Percentiles rank a stretch among this genome's conserved stretches.
Conservation (phyloP, 179 eudicot genomes). For the Beta corolliflora region DNA sequence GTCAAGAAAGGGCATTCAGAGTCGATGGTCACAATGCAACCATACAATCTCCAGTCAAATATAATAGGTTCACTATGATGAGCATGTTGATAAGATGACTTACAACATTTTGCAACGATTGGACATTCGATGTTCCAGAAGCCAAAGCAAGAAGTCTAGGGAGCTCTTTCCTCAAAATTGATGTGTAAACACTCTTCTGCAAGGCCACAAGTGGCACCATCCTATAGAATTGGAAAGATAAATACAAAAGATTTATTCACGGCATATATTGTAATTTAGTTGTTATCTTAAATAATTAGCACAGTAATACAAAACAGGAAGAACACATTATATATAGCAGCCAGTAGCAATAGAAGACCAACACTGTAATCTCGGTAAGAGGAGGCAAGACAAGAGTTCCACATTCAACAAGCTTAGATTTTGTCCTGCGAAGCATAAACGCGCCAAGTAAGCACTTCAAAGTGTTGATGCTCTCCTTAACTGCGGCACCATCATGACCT, state of each 20-base stretch:
- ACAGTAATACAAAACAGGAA: constrained; percentile 9
- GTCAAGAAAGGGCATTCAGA: not conserved
- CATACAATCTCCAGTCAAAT: not conserved
- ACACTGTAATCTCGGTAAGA: constrained; percentile 92
- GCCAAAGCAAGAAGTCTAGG: constrained; percentile 81
- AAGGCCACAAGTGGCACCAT: constrained; percentile 82
- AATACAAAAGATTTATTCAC: not conserved
- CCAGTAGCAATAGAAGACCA: constrained; percentile 32
- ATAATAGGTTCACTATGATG: not conserved
- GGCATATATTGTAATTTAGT: not conserved
- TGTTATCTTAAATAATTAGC: not conserved
- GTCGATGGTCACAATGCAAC: not conserved
- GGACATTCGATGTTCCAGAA: constrained; percentile 72
- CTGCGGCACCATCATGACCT: constrained; percentile 57
- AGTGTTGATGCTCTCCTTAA: constrained; percentile 52
- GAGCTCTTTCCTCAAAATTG: constrained; percentile 93
- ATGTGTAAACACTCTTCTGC: constrained; percentile 89
- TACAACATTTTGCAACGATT: constrained; percentile 85
- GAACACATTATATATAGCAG: not conserved
- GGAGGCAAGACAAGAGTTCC: constrained; percentile 88
- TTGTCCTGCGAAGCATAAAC: constrained; percentile 94
- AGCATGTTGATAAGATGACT: constrained; percentile 23
- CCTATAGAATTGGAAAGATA: constrained; percentile 40
- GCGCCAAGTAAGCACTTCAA: constrained; percentile 73
- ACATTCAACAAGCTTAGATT: constrained; percentile 74